phyloP scores from a whole-genome alignment of 768 basidiomycete genomes.

The Mycena kentingensis region DNA sequence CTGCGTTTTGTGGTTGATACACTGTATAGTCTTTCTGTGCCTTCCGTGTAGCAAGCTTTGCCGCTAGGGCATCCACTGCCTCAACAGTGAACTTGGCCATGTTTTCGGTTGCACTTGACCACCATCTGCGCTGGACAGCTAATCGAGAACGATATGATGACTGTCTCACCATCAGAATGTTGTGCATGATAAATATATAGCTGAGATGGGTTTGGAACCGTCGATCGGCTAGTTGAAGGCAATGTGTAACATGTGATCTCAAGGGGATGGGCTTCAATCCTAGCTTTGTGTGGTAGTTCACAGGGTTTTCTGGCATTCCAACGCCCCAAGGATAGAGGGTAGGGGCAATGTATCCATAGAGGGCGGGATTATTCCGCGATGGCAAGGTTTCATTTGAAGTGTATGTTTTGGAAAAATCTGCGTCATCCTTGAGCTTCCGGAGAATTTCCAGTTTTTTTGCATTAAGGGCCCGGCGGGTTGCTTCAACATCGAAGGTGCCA shows the following conservation, averaged over 20 bases:
- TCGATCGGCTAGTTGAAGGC: constrained; percentile 6
- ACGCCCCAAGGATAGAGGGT: constrained; percentile 7
- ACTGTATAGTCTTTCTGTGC: background rate
- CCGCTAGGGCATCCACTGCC: background rate
- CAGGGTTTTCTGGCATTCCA: constrained; percentile 15
- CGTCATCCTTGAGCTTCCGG: background rate
- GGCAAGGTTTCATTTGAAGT: background rate
- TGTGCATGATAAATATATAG: constrained; percentile 17
- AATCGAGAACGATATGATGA: constrained; percentile 7
- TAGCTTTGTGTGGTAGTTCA: background rate
- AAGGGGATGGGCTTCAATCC: background rate
- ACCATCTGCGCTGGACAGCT: constrained; percentile 1
- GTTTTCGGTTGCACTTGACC: background rate
- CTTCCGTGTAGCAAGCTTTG: background rate
- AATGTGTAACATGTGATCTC: background rate
- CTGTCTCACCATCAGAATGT: constrained; percentile 14
- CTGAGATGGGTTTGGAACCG: constrained; percentile 19
- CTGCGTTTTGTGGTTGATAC: background rate
- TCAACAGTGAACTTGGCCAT: constrained; percentile 6
- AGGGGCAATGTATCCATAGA: constrained; percentile 22
- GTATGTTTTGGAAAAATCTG: background rate
- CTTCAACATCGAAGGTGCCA: constrained; percentile 4
- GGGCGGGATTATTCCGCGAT: constrained; percentile 13
- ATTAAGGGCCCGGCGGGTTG: background rate
- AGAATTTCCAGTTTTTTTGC: constrained; percentile 6